phyloP scores from a whole-genome alignment of 2,329 filamentous ascomycete species.

The Coniosporium uncinatum region DNA sequence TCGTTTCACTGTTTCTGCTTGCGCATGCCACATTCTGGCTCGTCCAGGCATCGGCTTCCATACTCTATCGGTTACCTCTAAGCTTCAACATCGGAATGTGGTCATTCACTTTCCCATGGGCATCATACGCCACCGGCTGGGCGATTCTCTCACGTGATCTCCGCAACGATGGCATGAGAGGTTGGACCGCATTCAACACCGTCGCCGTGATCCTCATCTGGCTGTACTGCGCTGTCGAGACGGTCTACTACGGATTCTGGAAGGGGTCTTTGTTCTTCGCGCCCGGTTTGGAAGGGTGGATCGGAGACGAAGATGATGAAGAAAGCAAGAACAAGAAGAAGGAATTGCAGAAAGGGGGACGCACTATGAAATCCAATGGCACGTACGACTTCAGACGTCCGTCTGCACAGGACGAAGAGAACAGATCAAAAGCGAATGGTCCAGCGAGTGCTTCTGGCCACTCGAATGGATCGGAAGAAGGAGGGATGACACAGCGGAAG shows the following conservation, averaged over 20 bases:
- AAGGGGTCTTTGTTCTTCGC: not conserved
- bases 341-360: too few species aligned
- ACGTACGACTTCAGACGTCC: too few species aligned
- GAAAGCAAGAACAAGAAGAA: not conserved
- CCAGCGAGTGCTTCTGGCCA: too few species aligned
- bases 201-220: not conserved
- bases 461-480: too few species aligned
- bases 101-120: not conserved
- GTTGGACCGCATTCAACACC: not conserved
- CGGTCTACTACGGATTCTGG: not conserved
- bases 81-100: not conserved
- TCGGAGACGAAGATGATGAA: not conserved
- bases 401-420: too few species aligned
- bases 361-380: too few species aligned
- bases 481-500: too few species aligned
- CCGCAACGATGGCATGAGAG: not conserved
- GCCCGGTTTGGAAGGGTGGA: not conserved
- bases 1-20: conserved; percentile 11
- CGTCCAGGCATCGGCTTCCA: conserved; percentile 6
- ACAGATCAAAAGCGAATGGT: too few species aligned
- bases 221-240: not conserved
- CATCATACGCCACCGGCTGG: not conserved
- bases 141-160: not conserved
- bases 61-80: not conserved
- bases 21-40: conserved; percentile 16